A percentile compares a stretch with the other conserved stretches of the same genome.
phyloP scores from a whole-genome alignment of 163 green algal genomes.

The Trebouxia gelatinosa region DNA sequence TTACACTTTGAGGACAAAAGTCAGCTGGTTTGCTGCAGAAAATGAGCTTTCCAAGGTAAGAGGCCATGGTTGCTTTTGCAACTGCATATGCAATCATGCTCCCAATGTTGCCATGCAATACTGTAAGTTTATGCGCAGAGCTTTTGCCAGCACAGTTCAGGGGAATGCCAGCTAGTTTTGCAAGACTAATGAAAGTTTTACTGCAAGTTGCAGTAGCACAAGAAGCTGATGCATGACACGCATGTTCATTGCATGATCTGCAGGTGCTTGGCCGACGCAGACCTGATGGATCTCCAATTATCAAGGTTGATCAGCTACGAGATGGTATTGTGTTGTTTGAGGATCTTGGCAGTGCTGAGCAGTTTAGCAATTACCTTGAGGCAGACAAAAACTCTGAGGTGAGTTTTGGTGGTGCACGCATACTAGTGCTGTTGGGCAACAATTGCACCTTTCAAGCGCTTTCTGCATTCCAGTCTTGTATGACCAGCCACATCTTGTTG shows the following conservation, averaged over 20 bases:
- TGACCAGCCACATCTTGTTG: not conserved
- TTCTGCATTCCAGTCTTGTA: not conserved
- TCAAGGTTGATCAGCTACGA: conserved; percentile 53
- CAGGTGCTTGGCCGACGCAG: conserved; percentile 43
- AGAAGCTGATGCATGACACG: not conserved
- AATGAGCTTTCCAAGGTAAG: conserved; percentile 53
- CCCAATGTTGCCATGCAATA: not conserved
- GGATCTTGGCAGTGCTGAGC: conserved; percentile 45
- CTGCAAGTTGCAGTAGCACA: not conserved
- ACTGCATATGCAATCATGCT: not conserved
- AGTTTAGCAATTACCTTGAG: conserved; percentile 56
- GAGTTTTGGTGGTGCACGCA: not conserved
- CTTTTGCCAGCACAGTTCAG: not conserved
- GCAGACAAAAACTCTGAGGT: conserved; percentile 42
- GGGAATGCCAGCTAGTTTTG: not conserved
- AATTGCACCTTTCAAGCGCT: not conserved
- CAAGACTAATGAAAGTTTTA: not conserved
- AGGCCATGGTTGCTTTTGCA: not conserved
- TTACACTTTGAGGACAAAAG: conserved; percentile 57
- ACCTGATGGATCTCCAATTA: conserved; percentile 40
- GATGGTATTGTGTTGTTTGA: conserved; percentile 71
- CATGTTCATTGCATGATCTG: not conserved
- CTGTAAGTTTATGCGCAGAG: not conserved
- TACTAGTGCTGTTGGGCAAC: not conserved
- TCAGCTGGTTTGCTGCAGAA: conserved; percentile 41